These are phyloP conservation scores for Hygrocybe punicea DNA, from an alignment of 768 basidiomycete genomes.

Conservation along the genomic window DNA sequence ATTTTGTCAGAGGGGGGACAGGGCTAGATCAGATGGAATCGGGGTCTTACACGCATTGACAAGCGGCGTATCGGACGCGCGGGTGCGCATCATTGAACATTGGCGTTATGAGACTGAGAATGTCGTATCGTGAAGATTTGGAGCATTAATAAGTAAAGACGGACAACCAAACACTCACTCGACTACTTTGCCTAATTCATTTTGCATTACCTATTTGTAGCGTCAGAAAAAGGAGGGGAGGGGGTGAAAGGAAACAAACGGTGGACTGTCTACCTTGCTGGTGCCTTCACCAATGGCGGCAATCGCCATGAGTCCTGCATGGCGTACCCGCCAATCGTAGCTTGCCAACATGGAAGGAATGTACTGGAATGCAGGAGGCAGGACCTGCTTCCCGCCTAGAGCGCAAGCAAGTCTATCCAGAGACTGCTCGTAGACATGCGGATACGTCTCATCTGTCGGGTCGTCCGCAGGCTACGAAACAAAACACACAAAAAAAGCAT, in stretches of 20 bases:
- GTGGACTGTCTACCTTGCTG: constrained; percentile 45
- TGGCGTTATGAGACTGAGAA: constrained; percentile 64
- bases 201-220: constrained; percentile 60
- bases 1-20: constrained; percentile 1
- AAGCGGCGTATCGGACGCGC: constrained; percentile 70
- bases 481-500: neutral
- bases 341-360: constrained; percentile 79
- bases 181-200: constrained; percentile 77
- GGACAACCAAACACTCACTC: constrained; percentile 48
- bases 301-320: constrained; percentile 85
- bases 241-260: neutral
- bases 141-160: no score
- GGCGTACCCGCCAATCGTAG: constrained; percentile 81
- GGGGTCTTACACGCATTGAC: constrained; percentile 75
- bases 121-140: neutral
- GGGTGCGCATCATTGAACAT: constrained; percentile 80
- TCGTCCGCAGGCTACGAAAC: constrained; percentile 2
- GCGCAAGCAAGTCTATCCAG: constrained; percentile 80
- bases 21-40: neutral
- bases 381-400: constrained; percentile 67
- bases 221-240: neutral
- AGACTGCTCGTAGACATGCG: constrained; percentile 79
- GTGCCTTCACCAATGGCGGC: constrained; percentile 85
- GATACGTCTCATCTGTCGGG: constrained; percentile 21
- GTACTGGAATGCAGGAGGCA: constrained; percentile 77